Conservation (phyloP, 768 basidiomycete genomes). For the Agrocybe pediades region DNA sequence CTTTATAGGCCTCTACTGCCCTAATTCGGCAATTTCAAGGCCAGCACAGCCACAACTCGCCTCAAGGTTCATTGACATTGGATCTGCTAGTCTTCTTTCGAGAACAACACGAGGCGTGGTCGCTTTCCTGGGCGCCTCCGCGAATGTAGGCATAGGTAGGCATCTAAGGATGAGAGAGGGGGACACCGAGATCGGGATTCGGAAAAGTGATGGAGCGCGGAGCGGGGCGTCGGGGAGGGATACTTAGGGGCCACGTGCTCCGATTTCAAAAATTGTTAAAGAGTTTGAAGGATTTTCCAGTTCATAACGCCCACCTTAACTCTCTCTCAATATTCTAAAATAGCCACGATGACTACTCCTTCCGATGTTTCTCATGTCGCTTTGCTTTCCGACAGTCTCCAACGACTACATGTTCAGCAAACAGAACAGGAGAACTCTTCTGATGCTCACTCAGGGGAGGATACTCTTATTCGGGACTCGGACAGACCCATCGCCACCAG, state of each 20-base stretch:
- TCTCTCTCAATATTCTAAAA: slow-evolving; percentile 8
- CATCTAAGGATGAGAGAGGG: not conserved
- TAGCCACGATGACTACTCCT: slow-evolving; percentile 17
- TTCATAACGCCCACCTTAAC: not conserved
- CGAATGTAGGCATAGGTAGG: not conserved
- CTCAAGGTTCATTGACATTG: not conserved
- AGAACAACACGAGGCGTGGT: not conserved
- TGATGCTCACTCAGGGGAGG: slow-evolving; percentile 11
- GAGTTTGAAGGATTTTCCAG: slow-evolving; percentile 1
- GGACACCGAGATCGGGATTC: not conserved
- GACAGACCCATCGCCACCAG: slow-evolving; percentile 19
- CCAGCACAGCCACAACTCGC: slow-evolving; percentile 19
- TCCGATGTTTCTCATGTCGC: slow-evolving; percentile 24
- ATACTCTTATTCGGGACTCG: not conserved
- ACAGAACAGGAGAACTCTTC: slow-evolving; percentile 3
- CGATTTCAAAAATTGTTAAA: not conserved
- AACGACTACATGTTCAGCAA: slow-evolving; percentile 39
- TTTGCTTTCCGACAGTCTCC: slow-evolving; percentile 47
- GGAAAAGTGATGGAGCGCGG: not conserved
- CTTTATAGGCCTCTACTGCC: slow-evolving; percentile 36
- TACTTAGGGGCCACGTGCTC: slow-evolving; percentile 9
- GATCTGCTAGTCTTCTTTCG: not conserved
- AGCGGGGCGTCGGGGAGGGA: not conserved
- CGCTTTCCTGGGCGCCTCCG: no score
- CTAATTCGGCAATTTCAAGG: slow-evolving; percentile 25